Evolutionary conservation across 2,329 filamentous ascomycete species (phyloP).

Genomic region (Penicillium thymicola): DNA sequence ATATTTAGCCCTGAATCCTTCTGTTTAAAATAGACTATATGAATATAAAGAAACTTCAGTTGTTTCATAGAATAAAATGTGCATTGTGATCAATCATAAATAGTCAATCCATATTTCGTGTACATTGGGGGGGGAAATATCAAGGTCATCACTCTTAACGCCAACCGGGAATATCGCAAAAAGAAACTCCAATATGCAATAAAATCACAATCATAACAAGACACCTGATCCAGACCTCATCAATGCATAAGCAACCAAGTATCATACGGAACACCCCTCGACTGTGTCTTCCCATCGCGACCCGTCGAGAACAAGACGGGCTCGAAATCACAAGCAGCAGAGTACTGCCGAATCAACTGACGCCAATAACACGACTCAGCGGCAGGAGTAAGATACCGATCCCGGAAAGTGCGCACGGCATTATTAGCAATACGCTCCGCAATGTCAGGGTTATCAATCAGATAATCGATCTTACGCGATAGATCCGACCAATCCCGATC

Average conservation of each 20-base stretch:
- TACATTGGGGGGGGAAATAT: background rate
- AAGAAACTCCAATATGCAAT: background rate
- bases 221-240: background rate
- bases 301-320: constrained; percentile 33
- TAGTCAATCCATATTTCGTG: background rate
- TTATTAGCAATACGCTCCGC: constrained; percentile 53
- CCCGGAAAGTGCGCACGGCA: constrained; percentile 47
- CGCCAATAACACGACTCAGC: constrained; percentile 58
- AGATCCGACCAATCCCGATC: constrained; percentile 57
- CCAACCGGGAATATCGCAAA: constrained; percentile 1
- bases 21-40: background rate
- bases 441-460: constrained; percentile 43
- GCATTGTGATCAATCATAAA: background rate
- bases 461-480: constrained; percentile 40
- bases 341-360: constrained; percentile 42
- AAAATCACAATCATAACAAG: background rate
- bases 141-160: background rate
- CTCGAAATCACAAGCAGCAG: constrained; percentile 41
- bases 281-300: constrained; percentile 28
- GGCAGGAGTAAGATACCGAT: constrained; percentile 53
- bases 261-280: constrained; percentile 42
- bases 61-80: background rate
- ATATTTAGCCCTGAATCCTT: background rate
- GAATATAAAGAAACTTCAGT: background rate
- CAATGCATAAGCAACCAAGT: constrained; percentile 36